Base-by-base conservation (phyloP, 768 basidiomycete species). In the Leccinum rimulosum region DNA sequence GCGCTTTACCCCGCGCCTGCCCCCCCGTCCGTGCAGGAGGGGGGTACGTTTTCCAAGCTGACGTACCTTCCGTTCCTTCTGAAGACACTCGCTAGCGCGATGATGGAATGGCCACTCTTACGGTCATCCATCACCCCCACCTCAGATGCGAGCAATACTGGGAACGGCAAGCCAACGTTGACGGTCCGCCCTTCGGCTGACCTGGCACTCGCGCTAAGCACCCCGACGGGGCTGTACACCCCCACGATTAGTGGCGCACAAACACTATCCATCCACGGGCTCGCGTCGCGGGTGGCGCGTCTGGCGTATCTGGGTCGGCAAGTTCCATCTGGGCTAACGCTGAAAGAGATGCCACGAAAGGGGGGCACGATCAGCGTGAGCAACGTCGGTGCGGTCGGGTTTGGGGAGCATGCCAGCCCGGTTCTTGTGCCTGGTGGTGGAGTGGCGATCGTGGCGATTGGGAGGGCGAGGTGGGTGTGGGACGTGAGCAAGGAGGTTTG, bases 81-180 rank as follows among this genome's bases (percentile, higher is more conserved):
- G 65, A 95, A 95, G 71, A 86, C 88, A 0, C 86, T 95, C 53
- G 83, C 88, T 1, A 84, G 80, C 65, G 81, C 91, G 4, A 91
- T 95, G 89, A 74, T 80, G 60, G 85, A 91, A 68, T 92, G 93
- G 91, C 91, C 93, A 0, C 75, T 95, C 51, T 84, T 95, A 78
- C 82, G 89, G 15, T 81, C 89, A 19, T 87, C 88, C 33, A 86
- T 93, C 66, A 84, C 87, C 0, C 80, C 80, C 0, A 38, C 66
- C 25, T 47, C 70, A 4, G 28, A 67, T n/a, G 22, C 53, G 15
- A 59, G 49, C 56, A 43, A 19, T 43, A 43, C n/a, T 19, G 27
- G 56, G 12, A 35, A 57, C 33, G 15, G 63, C 48, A 92, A 87
- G 70, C 89, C 89, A 0, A 84, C 84, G 0, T 76, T 93, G 8